Evolutionary conservation across 352 stramenopile species (phyloP), one percentile per base, ranked within the genome.

Genomic region (Pythium biforme): DNA sequence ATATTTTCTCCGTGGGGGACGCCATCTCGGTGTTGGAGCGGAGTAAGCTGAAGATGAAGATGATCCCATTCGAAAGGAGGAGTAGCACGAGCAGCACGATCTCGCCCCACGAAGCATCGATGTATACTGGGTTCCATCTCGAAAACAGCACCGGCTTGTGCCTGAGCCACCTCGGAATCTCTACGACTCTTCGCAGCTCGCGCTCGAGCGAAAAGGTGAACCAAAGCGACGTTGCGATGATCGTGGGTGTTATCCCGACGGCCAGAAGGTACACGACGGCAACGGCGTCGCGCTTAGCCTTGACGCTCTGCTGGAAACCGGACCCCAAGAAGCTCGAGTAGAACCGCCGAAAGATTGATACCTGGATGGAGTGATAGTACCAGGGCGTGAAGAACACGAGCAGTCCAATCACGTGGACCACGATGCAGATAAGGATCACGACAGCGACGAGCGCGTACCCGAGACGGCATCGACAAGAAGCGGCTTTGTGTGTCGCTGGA

Each of bases 231-330:
- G 26, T 34, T 5, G 62, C 54, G 3, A 73, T 8, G 4, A 62
- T 0, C 0, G 54, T 74, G 1, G 70, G 67, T 1, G 55, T 17
- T 0, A 75, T 19, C 1, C 70, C 67, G 31, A 68, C 52, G 17
- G 31, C 31, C 1, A 77, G 49, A 10, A 77, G 39, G 40, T 70
- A 77, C 20, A 70, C 62, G 19, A 72, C 69, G 1, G 67, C 67
- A n/a, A 70, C 57, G 9, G 63, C 62, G 15, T 63, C 34, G n/a
- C 56, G 53, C 9, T 60, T 72, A 50, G 55, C 64, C 45, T 48
- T 48, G 39, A 59, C 59, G 34, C 59, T 49, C 9, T 58, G 43
- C 19, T 52, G n/a, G 27, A 64, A 55, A 2, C n/a, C 45, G 1
- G 51, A 37, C 6, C 2, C 7, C 19, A 45, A 54, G 12, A 73